phyloP scores from a whole-genome alignment of 306 rosid species.

The Fragaria vesca region DNA sequence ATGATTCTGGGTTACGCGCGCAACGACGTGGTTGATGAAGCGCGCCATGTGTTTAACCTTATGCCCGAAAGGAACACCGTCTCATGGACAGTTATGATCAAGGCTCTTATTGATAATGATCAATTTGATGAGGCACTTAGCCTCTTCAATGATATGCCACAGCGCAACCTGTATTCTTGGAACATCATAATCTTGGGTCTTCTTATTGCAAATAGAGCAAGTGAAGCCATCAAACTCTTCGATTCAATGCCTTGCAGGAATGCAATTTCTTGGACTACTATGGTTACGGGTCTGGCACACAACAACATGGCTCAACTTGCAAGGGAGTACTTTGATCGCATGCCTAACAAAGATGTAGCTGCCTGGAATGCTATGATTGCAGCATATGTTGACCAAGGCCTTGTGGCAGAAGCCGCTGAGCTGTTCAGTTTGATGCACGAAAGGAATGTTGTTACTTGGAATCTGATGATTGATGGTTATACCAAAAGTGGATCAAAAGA shows the following conservation, averaged over 20 bases:
- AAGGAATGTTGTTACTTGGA: conserved; percentile 45
- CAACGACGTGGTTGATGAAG: conserved; percentile 34
- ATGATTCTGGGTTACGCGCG: conserved; percentile 40
- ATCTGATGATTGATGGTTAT: conserved; percentile 38
- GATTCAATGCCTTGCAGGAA: conserved; percentile 37
- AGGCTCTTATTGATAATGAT: conserved; percentile 44
- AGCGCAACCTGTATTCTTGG: conserved; percentile 43
- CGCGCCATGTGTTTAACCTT: conserved; percentile 32
- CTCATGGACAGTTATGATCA: conserved; percentile 50
- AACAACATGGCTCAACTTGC: conserved; percentile 37
- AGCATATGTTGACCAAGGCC: conserved; percentile 35
- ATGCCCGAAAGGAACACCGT: conserved; percentile 47
- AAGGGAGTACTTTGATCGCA: conserved; percentile 44
- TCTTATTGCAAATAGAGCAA: conserved; percentile 31
- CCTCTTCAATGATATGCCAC: conserved; percentile 43
- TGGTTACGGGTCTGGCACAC: conserved; percentile 47
- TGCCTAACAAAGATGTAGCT: conserved; percentile 39
- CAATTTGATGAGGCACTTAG: conserved; percentile 33
- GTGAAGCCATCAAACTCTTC: conserved; percentile 44
- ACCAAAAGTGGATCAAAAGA: conserved; percentile 23
- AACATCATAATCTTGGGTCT: conserved; percentile 54
- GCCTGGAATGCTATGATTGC: conserved; percentile 53
- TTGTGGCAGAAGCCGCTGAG: conserved; percentile 36
- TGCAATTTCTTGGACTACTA: conserved; percentile 46
- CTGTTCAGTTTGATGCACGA: conserved; percentile 42